A percentile compares a stretch with the other conserved stretches of the same genome.
These are phyloP conservation scores for Rhizophora apiculata DNA, from an alignment of 345 rosid species.

Conservation along the genomic window DNA sequence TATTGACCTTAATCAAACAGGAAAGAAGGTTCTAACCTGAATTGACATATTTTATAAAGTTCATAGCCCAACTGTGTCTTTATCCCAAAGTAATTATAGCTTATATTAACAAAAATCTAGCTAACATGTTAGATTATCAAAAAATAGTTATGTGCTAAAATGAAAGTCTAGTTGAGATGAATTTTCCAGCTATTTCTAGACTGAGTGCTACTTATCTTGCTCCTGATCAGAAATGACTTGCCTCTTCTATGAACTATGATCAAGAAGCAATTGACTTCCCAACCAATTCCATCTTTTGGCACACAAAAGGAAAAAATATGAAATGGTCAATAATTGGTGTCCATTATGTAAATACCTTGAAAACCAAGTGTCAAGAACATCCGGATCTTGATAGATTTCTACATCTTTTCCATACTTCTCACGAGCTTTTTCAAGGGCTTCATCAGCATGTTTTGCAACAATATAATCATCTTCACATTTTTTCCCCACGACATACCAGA, in stretches of 20 bases:
- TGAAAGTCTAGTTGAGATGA: neutral
- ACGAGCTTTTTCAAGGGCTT: conserved; percentile 75
- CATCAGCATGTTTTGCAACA: conserved; percentile 71
- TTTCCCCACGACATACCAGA: conserved; percentile 92
- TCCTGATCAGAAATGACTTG: neutral
- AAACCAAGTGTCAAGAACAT: conserved; percentile 99
- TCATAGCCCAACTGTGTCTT: too few species aligned
- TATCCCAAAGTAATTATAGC: too few species aligned
- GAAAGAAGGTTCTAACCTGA: too few species aligned
- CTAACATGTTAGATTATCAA: conserved; percentile 1
- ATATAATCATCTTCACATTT: conserved; percentile 80
- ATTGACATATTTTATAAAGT: too few species aligned
- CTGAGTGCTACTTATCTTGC: neutral
- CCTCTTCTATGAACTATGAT: neutral
- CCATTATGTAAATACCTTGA: conserved; percentile 60
- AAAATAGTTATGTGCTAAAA: neutral
- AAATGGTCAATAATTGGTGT: neutral
- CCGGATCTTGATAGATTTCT: conserved; percentile 91
- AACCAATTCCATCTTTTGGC: neutral
- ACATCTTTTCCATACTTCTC: conserved; percentile 76
- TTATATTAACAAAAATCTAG: too few species aligned
- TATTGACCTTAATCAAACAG: too few species aligned
- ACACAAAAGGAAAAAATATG: neutral
- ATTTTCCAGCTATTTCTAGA: neutral
- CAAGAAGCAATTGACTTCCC: neutral